Evolutionary conservation across 2,329 filamentous ascomycete genomes (phyloP).

Genomic region (Pseudogymnoascus destructans): DNA sequence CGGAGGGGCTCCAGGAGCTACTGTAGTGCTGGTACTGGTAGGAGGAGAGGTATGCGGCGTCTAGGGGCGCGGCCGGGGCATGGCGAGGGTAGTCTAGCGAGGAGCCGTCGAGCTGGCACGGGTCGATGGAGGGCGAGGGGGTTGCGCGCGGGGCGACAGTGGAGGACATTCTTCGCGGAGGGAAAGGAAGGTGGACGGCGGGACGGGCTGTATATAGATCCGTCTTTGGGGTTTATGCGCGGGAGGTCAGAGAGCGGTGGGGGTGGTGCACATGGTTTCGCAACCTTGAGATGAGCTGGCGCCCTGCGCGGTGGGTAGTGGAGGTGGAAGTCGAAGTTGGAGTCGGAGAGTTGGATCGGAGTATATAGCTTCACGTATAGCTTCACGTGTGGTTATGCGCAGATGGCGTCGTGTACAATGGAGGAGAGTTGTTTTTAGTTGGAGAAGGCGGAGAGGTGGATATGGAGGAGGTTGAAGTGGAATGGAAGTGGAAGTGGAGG

Average conservation of each 20-base stretch:
- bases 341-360: background rate
- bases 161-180: background rate
- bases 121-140: background rate
- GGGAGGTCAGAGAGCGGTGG: background rate
- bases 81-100: background rate
- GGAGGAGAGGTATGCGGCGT: constrained; percentile 11
- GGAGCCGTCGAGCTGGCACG: background rate
- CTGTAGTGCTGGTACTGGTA: background rate
- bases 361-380: background rate
- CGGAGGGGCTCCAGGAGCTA: background rate
- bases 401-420: background rate
- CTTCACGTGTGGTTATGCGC: background rate
- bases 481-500: background rate
- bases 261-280: background rate
- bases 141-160: background rate
- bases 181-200: background rate
- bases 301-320: background rate
- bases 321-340: background rate
- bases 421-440: background rate
- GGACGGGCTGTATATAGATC: background rate
- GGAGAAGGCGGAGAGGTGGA: background rate
- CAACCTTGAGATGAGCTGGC: background rate
- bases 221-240: background rate
- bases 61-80: background rate
- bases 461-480: background rate